Conservation (phyloP, 1,284 basidiomycete species). For the Fomitopsis schrenkii region DNA sequence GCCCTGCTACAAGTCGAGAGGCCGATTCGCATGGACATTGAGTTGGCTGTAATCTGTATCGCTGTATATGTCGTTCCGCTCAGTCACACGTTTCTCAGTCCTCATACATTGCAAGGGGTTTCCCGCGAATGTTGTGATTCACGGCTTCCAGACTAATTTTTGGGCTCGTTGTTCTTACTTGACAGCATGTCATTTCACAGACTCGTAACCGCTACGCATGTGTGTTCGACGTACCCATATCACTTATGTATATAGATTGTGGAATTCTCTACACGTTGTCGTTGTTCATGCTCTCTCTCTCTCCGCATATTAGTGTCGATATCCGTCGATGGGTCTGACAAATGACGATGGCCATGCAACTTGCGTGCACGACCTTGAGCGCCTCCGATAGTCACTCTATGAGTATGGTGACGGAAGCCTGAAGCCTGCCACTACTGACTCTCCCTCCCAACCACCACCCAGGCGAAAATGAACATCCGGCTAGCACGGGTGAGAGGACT, state of each 20-base stretch:
- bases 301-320: neutral
- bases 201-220: neutral
- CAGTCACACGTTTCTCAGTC: neutral
- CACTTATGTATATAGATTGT: neutral
- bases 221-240: neutral
- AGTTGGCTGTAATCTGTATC: neutral
- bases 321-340: too few species aligned
- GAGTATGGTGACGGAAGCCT: too few species aligned
- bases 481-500: slow-evolving; percentile 6
- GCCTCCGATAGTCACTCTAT: too few species aligned
- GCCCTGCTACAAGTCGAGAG: slow-evolving; percentile 18
- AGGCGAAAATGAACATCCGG: slow-evolving; percentile 7
- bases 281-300: neutral
- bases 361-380: too few species aligned
- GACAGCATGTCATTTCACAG: neutral
- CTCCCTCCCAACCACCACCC: neutral
- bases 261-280: neutral
- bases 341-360: too few species aligned
- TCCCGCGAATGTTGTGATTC: neutral
- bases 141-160: neutral
- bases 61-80: neutral
- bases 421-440: neutral
- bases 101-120: neutral
- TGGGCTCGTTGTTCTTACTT: neutral
- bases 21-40: slow-evolving; percentile 24